Evolutionary conservation across 106 monocot genomes (phyloP), one percentile per base, ranked within the genome.

Genomic region (Xerophyta viscosa): DNA sequence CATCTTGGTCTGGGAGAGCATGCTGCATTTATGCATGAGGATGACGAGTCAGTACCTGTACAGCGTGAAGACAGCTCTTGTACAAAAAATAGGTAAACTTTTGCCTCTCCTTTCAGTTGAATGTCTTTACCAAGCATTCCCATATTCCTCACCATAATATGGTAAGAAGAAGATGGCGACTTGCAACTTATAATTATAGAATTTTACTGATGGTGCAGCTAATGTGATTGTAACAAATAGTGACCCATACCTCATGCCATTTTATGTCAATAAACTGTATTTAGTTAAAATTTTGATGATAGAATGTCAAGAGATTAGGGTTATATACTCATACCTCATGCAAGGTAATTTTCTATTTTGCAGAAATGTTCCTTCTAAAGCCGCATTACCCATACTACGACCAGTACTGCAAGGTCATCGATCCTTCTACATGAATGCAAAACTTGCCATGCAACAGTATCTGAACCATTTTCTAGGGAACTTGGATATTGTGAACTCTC

Each of bases 321-420:
- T n/a, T n/a, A n/a, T n/a, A n/a, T n/a, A n/a, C 33, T 33, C 33
- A 54, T 0, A 2, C 14, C 11, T 47, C 14, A 17, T 39, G n/a
- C 48, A 48, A 48, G 50, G 33, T 68, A 52, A 33, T 11, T 12
- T 61, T 62, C 37, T 33, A 41, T 66, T 70, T 31, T 57, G 55
- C 71, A 98, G 98, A 72, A 75, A 90, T 74, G 74, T 99, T 42
- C 98, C 98, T 59, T 99, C 98, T 6, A 77, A 90, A 62, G 98
- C 98, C 18, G 86, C 74, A 27, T 74, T 99, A 42, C 71, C 86
- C 55, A 80, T 99, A 37, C 86, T 99, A 72, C 76, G 86, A 39
- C 90, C 98, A 28, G 74, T 86, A 33, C 52, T 99, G 27, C 79
- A 90, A 27, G 86, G 82, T 52, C 90, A 99, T 26, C 74, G 77